phyloP scores from a whole-genome alignment of 345 rosid genomes.

The Eucalyptus urophylla region DNA sequence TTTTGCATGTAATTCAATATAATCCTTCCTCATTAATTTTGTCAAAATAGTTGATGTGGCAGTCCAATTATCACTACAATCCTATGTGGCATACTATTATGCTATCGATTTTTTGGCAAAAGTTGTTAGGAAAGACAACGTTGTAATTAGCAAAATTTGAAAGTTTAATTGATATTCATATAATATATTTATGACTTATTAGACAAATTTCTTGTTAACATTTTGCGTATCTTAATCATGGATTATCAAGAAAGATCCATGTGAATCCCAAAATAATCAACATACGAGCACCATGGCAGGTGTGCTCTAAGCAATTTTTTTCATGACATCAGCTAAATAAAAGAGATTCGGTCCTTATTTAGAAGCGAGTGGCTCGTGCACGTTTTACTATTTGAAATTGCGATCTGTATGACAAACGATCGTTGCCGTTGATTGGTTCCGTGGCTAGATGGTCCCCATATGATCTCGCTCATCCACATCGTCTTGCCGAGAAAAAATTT shows the following conservation, averaged over 20 bases:
- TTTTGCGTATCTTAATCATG: neutral
- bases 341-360: neutral
- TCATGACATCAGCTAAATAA: neutral
- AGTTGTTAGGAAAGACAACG: rapidly evolving
- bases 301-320: neutral
- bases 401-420: neutral
- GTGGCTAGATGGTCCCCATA: neutral
- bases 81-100: neutral
- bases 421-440: neutral
- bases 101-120: neutral
- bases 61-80: neutral
- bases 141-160: neutral
- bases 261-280: neutral
- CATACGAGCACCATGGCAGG: neutral
- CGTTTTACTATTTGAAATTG: neutral
- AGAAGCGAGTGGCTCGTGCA: neutral
- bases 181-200: neutral
- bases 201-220: neutral
- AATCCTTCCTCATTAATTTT: neutral
- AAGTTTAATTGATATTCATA: neutral
- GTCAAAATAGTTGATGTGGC: rapidly evolving
- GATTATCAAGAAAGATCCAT: neutral
- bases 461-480: neutral
- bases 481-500: neutral
- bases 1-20: neutral